These are phyloP conservation scores for Luvunga scandens DNA, from an alignment of 345 rosid species.

Conservation along the genomic window DNA sequence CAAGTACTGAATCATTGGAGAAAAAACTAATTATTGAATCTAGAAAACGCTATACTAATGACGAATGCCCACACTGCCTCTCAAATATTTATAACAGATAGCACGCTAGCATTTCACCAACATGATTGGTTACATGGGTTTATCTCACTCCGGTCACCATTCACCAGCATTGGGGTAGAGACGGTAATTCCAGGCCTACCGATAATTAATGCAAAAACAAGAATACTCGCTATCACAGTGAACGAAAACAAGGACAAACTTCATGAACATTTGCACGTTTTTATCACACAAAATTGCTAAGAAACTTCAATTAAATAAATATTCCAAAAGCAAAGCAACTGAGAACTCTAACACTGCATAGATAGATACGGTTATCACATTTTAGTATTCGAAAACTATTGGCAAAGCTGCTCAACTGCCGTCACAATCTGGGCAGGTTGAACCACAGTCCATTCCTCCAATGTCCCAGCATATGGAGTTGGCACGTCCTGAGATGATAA, in stretches of 20 bases:
- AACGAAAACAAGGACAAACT: slow-evolving; percentile 11
- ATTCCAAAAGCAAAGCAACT: slow-evolving; percentile 3
- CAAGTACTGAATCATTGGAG: neutral
- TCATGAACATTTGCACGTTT: slow-evolving; percentile 7
- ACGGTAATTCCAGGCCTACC: slow-evolving; percentile 5
- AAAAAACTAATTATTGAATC: too few species aligned
- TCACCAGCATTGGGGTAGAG: neutral
- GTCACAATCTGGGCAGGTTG: slow-evolving; percentile 95
- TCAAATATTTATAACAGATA: neutral
- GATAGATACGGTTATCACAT: neutral
- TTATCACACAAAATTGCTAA: slow-evolving; percentile 23
- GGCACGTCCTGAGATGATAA: slow-evolving; percentile 97
- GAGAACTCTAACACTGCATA: neutral
- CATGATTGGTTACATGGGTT: neutral
- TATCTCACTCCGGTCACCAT: neutral
- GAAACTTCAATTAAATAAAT: slow-evolving; percentile 2
- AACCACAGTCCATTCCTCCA: slow-evolving; percentile 92
- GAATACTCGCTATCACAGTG: neutral
- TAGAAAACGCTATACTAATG: too few species aligned
- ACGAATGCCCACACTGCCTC: neutral
- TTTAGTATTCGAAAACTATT: slow-evolving; percentile 31
- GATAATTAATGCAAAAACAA: neutral
- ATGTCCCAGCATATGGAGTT: slow-evolving; percentile 81
- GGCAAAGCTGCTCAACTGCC: slow-evolving; percentile 90
- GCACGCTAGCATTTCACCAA: neutral